Percentiles rank a stretch among this genome's conserved stretches.
Evolutionary conservation across 306 rosid genomes (phyloP).

Genomic region (Macrotyloma uniflorum): DNA sequence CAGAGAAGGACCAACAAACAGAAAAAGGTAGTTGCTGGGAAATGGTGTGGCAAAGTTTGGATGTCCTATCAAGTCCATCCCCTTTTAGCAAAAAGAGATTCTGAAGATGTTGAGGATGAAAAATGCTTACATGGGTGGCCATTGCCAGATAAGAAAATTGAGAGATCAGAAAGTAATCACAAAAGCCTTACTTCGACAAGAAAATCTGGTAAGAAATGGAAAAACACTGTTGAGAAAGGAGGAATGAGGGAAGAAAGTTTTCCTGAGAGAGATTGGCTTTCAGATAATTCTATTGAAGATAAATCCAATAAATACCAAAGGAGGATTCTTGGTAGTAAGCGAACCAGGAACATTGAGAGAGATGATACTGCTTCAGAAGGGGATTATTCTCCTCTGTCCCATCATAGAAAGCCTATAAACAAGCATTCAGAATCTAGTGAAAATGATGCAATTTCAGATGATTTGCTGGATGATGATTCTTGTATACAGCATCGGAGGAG

Average conservation of each 20-base stretch:
- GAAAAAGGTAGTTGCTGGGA: conserved; percentile 89
- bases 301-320: conserved; percentile 35
- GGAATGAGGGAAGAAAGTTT: conserved; percentile 56
- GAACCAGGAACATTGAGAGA: conserved; percentile 49
- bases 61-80: conserved; percentile 96
- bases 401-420: conserved; percentile 32
- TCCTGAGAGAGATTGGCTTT: conserved; percentile 38
- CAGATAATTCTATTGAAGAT: conserved; percentile 47
- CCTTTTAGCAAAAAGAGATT: conserved; percentile 66
- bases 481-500: conserved; percentile 25
- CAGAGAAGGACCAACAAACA: conserved; percentile 69
- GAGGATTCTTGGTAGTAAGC: conserved; percentile 52
- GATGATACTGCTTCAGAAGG: conserved; percentile 44
- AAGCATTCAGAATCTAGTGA: conserved; percentile 31
- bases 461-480: conserved; percentile 39
- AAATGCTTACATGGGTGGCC: conserved; percentile 49
- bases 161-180: conserved; percentile 51
- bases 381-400: conserved; percentile 38
- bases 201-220: conserved; percentile 78
- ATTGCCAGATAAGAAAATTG: conserved; percentile 58
- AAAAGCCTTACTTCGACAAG: conserved; percentile 40
- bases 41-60: conserved; percentile 99
- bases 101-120: conserved; percentile 59
- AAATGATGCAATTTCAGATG: conserved; percentile 47
- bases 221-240: conserved; percentile 46